phyloP scores from a whole-genome alignment of 1,284 basidiomycete species.

The Naganishia albida region DNA sequence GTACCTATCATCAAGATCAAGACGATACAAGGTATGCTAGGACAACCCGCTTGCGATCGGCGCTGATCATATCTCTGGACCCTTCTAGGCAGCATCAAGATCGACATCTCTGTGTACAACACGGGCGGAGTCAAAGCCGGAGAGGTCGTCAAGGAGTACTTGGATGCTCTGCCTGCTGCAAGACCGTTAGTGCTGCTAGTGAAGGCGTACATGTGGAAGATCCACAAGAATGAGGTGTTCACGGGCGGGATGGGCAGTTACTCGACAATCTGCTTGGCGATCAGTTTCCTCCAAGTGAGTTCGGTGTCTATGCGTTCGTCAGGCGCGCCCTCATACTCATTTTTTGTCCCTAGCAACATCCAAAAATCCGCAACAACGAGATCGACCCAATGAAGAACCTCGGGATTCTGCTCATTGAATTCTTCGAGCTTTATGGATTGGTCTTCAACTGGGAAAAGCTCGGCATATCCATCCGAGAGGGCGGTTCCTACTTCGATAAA shows the following conservation, averaged over 20 bases:
- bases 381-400: conserved; percentile 85
- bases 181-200: conserved; percentile 79
- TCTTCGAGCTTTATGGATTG: conserved; percentile 92
- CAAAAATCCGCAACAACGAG: conserved; percentile 83
- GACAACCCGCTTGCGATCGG: conserved; percentile 21
- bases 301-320: neutral
- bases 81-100: conserved; percentile 67
- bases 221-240: conserved; percentile 96
- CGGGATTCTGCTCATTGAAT: conserved; percentile 89
- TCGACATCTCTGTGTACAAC: conserved; percentile 90
- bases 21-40: conserved; percentile 62
- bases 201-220: conserved; percentile 85
- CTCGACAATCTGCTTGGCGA: conserved; percentile 86
- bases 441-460: conserved; percentile 88
- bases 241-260: conserved; percentile 94
- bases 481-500: conserved; percentile 84
- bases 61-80: neutral
- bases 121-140: conserved; percentile 79
- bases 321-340: neutral
- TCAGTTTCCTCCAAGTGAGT: conserved; percentile 84
- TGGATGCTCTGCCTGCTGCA: conserved; percentile 72
- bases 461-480: conserved; percentile 84
- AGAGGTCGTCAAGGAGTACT: conserved; percentile 76
- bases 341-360: conserved; percentile 60
- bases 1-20: conserved; percentile 94